Base-by-base conservation (phyloP, 2,329 filamentous ascomycete species). In the Talaromyces sp. region DNA sequence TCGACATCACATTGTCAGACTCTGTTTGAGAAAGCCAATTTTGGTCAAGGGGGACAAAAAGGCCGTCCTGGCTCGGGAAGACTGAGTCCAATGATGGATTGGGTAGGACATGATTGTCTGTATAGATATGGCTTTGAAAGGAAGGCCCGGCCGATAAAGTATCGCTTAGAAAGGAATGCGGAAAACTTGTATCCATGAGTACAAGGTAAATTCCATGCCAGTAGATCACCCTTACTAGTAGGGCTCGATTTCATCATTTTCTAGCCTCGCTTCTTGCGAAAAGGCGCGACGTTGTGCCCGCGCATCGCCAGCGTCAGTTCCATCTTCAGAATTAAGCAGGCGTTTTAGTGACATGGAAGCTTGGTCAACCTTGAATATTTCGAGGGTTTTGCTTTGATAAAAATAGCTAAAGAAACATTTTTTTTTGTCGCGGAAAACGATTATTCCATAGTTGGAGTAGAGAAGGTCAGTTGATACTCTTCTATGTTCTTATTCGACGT, bases 261-360 rank as follows among this genome's bases (percentile, higher is more conserved):
- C 42, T 21, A 39, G 31, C 42, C 28, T 60, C 31, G 28, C 33
- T 50, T 60, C 58, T 60, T 54, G 48, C 48, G 28, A 35, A 35
- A 54, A 54, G 25, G 25, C 5, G 39, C 28, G 40, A 46, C 11
- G 25, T n/a, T 16, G 44, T 25, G 58, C 18, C 42, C 44, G 31
- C 35, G n/a, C 16, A 60, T 60, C n/a, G 16, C 7, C 28, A 12
- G 16, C 9, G 25, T 35, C 57, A 18, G 46, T 31, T 35, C 44
- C 42, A 60, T 60, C 31, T 5, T 35, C 42, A 39, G 57, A 42
- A n/a, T 60, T 60, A 8, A 60, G 42, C 21, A 60, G 31, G 23
- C 58, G 42, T 44, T 60, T 60, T 31, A 60, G 58, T 14, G 58
- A 60, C 58, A 60, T 60, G 23, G 14, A 21, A 11, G 25, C 5